Evolutionary conservation across 2,329 filamentous ascomycete species (phyloP).

Genomic region (Elsinoe necatrix): DNA sequence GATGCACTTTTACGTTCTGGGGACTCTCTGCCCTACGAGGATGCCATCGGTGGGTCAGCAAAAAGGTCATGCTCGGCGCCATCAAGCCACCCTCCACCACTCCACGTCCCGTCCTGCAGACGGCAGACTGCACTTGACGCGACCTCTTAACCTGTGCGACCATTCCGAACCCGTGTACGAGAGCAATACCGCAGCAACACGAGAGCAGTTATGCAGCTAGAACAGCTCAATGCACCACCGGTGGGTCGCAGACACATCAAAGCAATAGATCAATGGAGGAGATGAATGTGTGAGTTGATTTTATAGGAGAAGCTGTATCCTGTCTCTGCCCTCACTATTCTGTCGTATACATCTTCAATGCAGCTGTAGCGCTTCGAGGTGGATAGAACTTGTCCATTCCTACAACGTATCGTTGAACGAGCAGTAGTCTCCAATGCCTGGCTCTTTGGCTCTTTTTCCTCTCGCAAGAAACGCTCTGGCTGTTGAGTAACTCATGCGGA

Average conservation of each 20-base stretch:
- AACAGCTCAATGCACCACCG: not conserved
- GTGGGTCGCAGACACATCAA: not conserved
- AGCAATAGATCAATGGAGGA: not conserved
- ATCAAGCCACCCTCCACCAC: not conserved
- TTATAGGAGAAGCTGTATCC: conserved; percentile 1
- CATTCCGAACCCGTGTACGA: no score
- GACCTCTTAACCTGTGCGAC: not conserved
- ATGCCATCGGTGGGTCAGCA: not conserved
- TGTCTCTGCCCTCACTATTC: not conserved
- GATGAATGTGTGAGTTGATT: not conserved
- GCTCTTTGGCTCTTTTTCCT: not conserved
- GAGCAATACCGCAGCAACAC: no score
- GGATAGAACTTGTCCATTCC: not conserved
- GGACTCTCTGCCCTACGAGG: not conserved
- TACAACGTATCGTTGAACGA: not conserved
- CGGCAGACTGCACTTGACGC: not conserved
- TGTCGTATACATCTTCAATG: conserved; percentile 13
- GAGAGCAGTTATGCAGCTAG: not conserved
- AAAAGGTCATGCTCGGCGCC: not conserved
- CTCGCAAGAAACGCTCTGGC: not conserved
- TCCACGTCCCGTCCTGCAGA: not conserved
- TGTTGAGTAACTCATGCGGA: not conserved
- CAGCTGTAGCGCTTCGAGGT: not conserved
- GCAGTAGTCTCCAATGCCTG: not conserved
- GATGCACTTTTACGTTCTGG: not conserved